A percentile compares a stretch with the other conserved stretches of the same genome.
Conservation (phyloP, 805 yeast genomes). For the Yarrowia osloensis region DNA sequence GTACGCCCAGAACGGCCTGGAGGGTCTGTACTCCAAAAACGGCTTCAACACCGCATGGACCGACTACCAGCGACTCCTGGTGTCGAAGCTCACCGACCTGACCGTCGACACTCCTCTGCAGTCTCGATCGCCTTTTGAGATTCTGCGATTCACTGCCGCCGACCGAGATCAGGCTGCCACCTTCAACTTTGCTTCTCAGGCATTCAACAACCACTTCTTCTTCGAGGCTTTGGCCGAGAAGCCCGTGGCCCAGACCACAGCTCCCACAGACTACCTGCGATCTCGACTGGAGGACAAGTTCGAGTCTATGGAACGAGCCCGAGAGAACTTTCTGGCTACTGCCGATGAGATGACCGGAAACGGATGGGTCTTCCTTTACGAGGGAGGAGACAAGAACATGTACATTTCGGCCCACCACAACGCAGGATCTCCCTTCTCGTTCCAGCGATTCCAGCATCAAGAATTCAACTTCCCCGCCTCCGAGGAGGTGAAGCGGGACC, state of each 20-base stretch:
- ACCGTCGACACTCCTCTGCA: conserved; percentile 82
- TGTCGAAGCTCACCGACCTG: conserved; percentile 56
- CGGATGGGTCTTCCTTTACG: conserved; percentile 89
- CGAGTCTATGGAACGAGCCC: conserved; percentile 76
- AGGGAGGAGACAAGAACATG: conserved; percentile 52
- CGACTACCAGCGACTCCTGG: conserved; percentile 65
- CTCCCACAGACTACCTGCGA: conserved; percentile 41
- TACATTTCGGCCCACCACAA: conserved; percentile 82
- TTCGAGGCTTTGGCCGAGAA: conserved; percentile 57
- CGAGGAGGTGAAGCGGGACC: conserved; percentile 42
- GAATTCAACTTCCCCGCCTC: conserved; percentile 76
- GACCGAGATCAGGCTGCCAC: conserved; percentile 63
- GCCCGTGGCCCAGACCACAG: conserved; percentile 34
- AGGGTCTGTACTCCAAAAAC: conserved; percentile 61
- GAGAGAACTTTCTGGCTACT: conserved; percentile 66
- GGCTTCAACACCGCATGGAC: conserved; percentile 79
- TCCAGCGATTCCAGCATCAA: conserved; percentile 59
- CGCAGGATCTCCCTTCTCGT: conserved; percentile 78
- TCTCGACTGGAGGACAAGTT: conserved; percentile 60
- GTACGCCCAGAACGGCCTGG: conserved; percentile 54
- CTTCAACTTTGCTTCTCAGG: conserved; percentile 89
- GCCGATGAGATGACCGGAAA: conserved; percentile 78
- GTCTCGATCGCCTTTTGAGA: conserved; percentile 71
- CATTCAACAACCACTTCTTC: conserved; percentile 89
- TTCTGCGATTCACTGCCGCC: conserved; percentile 61